Conservation (phyloP, 2,329 filamentous ascomycete species). For the Penicillium sp. region DNA sequence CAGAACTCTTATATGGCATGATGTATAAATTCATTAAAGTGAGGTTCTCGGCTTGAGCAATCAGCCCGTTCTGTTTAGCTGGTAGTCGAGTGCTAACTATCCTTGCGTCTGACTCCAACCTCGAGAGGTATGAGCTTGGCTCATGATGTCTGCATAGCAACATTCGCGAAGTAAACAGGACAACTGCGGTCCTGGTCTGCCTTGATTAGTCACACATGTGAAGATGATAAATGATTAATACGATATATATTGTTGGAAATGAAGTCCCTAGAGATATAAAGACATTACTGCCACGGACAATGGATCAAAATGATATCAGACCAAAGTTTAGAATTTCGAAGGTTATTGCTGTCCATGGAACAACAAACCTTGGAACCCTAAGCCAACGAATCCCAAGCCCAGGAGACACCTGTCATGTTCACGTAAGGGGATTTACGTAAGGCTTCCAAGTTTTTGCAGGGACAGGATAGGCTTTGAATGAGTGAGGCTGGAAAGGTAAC, state of each 20-base stretch:
- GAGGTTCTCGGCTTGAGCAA: background rate
- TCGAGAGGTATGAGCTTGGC: background rate
- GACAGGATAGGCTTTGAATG: no score
- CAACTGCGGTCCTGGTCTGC: background rate
- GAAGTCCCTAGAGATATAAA: no score
- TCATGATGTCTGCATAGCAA: background rate
- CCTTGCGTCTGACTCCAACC: background rate
- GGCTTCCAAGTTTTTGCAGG: no score
- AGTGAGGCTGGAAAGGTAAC: background rate
- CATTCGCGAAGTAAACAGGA: background rate
- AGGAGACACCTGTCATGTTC: background rate
- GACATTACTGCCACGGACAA: background rate
- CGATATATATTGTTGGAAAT: background rate
- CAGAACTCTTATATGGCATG: background rate
- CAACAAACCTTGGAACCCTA: background rate
- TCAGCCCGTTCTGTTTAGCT: background rate
- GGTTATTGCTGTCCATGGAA: background rate
- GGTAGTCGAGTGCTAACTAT: background rate
- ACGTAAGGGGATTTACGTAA: background rate
- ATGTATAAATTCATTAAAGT: background rate
- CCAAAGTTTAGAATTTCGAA: background rate
- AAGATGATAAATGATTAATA: background rate
- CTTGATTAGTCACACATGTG: background rate
- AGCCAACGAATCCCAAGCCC: background rate
- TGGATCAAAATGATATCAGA: background rate